Evolutionary conservation across 129 eudicot species (phyloP).

Genomic region (Tagetes erecta): DNA sequence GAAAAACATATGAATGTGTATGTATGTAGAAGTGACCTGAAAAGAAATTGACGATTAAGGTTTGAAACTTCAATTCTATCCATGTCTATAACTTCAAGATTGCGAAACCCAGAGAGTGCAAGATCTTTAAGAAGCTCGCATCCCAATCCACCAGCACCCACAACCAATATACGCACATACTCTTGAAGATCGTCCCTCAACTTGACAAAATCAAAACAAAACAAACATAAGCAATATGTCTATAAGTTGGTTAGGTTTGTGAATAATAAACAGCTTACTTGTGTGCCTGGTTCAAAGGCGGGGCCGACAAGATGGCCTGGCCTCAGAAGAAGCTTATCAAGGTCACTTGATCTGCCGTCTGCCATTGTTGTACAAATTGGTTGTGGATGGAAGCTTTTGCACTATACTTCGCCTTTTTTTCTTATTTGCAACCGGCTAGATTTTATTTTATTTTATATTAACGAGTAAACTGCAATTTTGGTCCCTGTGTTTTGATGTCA

Average conservation of each 20-base stretch:
- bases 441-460: too few relatives aligned
- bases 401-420: too few relatives aligned
- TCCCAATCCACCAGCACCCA: slow-evolving; percentile 98
- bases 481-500: too few relatives aligned
- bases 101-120: slow-evolving; percentile 78
- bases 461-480: too few relatives aligned
- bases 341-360: slow-evolving; percentile 82
- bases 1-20: too few relatives aligned
- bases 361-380: slow-evolving; percentile 25
- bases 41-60: slow-evolving; percentile 92
- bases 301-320: slow-evolving; percentile 83
- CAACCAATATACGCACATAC: slow-evolving; percentile 76
- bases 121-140: slow-evolving; percentile 90
- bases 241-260: too few relatives aligned
- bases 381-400: not conserved
- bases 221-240: too few relatives aligned
- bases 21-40: slow-evolving; percentile 47
- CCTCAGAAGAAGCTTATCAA: slow-evolving; percentile 88
- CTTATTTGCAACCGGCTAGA: too few relatives aligned
- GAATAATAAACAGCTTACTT: slow-evolving; percentile 30
- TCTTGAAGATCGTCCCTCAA: slow-evolving; percentile 76
- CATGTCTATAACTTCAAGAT: slow-evolving; percentile 91
- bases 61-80: slow-evolving; percentile 87
- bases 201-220: slow-evolving; percentile 33
- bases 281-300: slow-evolving; percentile 70